phyloP scores from a whole-genome alignment of 441 rosid species.

The Macaranga tanarius region DNA sequence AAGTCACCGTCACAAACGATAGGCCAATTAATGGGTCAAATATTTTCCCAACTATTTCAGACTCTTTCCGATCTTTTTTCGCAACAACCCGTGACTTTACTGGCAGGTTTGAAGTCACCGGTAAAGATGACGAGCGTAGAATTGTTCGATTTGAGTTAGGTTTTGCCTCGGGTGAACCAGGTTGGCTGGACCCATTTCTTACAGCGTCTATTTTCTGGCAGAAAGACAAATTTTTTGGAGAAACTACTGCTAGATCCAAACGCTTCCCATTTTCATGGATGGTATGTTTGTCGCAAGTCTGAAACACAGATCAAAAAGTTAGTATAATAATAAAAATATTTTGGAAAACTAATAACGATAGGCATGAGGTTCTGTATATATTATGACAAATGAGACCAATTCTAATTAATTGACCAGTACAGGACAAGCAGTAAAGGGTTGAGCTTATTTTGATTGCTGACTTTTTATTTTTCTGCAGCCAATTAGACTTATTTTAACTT shows the following conservation, averaged over 20 bases:
- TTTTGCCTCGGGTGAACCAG: conserved; percentile 27
- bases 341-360: too few species aligned
- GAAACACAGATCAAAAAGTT: background rate
- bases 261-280: conserved; percentile 14
- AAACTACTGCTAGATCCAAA: conserved; percentile 23
- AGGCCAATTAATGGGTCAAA: conserved; percentile 51
- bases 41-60: background rate
- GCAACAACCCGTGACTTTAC: background rate
- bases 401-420: too few species aligned
- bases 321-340: too few species aligned
- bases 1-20: conserved; percentile 50
- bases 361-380: too few species aligned
- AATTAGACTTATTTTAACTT: too few species aligned
- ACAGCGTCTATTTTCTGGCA: conserved; percentile 27
- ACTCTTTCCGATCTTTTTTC: background rate
- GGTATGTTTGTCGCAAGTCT: conserved; percentile 27
- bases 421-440: too few species aligned
- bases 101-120: background rate
- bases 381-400: too few species aligned
- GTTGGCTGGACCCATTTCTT: conserved; percentile 23
- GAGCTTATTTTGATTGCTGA: too few species aligned
- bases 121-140: conserved; percentile 21
- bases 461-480: too few species aligned
- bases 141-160: conserved; percentile 5
- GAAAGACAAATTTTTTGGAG: conserved; percentile 16